Evolutionary conservation across 345 rosid species (phyloP).

Genomic region (Moricandia moricandioides): DNA sequence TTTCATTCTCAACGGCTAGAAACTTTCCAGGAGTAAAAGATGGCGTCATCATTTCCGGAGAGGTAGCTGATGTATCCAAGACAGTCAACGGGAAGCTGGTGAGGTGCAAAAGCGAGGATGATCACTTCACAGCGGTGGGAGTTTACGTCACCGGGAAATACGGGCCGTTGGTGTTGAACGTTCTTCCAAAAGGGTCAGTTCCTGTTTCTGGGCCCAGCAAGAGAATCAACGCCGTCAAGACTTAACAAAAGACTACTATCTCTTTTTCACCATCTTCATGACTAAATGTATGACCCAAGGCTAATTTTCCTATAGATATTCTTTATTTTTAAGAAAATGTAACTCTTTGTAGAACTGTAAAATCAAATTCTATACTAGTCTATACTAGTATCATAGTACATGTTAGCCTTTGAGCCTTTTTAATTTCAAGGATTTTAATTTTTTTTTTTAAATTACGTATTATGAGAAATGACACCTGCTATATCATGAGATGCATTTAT

Average conservation of each 20-base stretch:
- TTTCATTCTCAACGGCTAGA: constrained; percentile 19
- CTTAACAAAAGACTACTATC: constrained; percentile 26
- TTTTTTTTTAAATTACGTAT: too few species aligned
- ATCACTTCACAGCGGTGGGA: constrained; percentile 16
- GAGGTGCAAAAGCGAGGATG: constrained; percentile 16
- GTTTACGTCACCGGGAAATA: constrained; percentile 31
- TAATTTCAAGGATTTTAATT: not conserved
- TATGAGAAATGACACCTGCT: not conserved
- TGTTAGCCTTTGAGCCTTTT: not conserved
- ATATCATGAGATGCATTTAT: not conserved
- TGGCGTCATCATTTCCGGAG: constrained; percentile 15
- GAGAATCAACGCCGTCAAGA: constrained; percentile 41
- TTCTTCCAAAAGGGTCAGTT: constrained; percentile 56
- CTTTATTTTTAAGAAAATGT: not conserved
- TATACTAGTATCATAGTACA: not conserved
- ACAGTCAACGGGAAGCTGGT: not conserved
- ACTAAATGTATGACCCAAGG: not conserved
- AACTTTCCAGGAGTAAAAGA: not conserved
- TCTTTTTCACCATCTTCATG: not conserved
- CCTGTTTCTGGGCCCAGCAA: constrained; percentile 58
- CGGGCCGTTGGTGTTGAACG: constrained; percentile 45
- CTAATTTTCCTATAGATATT: not conserved
- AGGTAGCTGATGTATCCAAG: constrained; percentile 1
- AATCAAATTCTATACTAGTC: not conserved
- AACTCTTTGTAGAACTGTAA: not conserved